These are phyloP conservation scores for Paecilomyces fulvus DNA, from an alignment of 2,329 filamentous ascomycete species.

Conservation along the genomic window DNA sequence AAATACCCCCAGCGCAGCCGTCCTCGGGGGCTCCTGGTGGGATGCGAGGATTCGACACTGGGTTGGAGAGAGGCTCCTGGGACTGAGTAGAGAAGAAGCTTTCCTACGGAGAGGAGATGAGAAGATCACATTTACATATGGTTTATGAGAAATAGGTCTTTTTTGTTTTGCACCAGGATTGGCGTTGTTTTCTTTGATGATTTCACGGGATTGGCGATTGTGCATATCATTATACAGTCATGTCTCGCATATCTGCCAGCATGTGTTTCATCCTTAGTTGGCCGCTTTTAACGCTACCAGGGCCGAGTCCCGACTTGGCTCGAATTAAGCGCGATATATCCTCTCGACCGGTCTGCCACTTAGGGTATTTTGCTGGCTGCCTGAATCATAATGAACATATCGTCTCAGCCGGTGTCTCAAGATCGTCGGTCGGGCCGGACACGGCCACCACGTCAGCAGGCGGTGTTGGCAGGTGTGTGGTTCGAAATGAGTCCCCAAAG, in stretches of 20 bases:
- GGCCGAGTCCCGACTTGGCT: neutral
- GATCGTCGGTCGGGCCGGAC: neutral
- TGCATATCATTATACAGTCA: neutral
- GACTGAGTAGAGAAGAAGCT: conserved; percentile 6
- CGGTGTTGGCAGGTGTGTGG: neutral
- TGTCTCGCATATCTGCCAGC: neutral
- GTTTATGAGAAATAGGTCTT: conserved; percentile 3
- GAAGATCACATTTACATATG: conserved; percentile 10
- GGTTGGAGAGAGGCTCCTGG: conserved; percentile 8
- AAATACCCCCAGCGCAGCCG: conserved; percentile 5
- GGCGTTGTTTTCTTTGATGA: neutral
- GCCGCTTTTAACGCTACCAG: neutral
- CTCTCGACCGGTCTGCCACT: neutral
- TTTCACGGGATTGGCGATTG: neutral
- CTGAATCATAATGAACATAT: neutral
- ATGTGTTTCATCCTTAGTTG: neutral
- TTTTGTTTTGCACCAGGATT: neutral
- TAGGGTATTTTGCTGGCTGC: neutral
- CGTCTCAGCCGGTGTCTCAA: neutral
- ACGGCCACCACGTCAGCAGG: neutral
- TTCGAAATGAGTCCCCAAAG: neutral
- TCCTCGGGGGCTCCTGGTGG: conserved; percentile 10
- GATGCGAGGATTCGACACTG: conserved; percentile 8
- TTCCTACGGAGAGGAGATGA: conserved; percentile 9
- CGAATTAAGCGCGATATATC: neutral